Evolutionary conservation across 768 basidiomycete species (phyloP).

Genomic region (Pisolithus tinctorius): DNA sequence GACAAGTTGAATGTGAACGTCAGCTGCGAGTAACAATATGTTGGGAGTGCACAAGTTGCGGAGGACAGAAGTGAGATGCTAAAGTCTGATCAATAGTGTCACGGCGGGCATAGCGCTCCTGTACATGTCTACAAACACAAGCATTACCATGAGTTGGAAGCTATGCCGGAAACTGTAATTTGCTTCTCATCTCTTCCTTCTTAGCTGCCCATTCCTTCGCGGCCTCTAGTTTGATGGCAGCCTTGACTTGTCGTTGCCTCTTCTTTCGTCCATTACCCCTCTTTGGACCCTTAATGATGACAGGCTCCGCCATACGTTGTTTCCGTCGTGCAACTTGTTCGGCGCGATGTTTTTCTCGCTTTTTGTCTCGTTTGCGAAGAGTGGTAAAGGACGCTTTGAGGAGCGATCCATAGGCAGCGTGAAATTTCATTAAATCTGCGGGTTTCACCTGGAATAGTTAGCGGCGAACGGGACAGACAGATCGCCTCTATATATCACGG

Average conservation of each 20-base stretch:
- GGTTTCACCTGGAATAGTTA: conserved; percentile 47
- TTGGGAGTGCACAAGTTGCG: too few species aligned
- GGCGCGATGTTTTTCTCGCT: conserved; percentile 73
- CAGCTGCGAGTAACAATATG: too few species aligned
- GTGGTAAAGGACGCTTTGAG: conserved; percentile 75
- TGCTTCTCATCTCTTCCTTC: conserved; percentile 41
- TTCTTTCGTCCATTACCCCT: conserved; percentile 67
- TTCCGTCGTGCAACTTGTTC: conserved; percentile 66
- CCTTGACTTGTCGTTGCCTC: conserved; percentile 65
- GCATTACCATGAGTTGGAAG: too few species aligned
- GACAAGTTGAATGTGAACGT: too few species aligned
- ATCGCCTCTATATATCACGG: not conserved
- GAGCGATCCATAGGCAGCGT: conserved; percentile 65
- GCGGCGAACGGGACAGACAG: not conserved
- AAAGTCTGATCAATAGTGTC: too few species aligned
- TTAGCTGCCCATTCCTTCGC: conserved; percentile 57
- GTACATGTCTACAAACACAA: too few species aligned
- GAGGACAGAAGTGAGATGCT: too few species aligned
- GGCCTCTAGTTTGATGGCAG: conserved; percentile 60
- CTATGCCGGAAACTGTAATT: not conserved
- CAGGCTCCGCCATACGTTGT: conserved; percentile 65
- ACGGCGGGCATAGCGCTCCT: too few species aligned
- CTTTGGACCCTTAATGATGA: conserved; percentile 69
- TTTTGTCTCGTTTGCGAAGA: conserved; percentile 90
- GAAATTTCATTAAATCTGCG: conserved; percentile 59